Conservation (phyloP, 805 yeast genomes). For the Myxozyma monticola region DNA sequence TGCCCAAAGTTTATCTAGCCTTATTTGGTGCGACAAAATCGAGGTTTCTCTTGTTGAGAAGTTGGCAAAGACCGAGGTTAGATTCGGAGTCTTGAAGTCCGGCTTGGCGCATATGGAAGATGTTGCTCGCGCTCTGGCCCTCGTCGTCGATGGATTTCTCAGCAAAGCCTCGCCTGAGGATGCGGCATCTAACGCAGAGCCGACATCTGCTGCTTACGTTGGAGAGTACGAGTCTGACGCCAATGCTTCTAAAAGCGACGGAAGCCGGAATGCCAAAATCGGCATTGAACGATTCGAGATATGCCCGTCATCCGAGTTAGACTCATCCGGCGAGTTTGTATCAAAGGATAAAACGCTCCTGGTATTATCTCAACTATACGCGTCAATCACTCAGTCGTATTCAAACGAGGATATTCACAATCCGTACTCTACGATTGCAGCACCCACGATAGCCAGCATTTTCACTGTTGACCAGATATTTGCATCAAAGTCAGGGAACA, state of each 20-base stretch:
- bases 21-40: conserved; percentile 24
- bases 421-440: conserved; percentile 8
- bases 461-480: conserved; percentile 9
- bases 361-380: conserved; percentile 3
- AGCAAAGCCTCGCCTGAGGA: conserved; percentile 2
- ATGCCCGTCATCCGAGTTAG: conserved; percentile 10
- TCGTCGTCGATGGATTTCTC: conserved; percentile 13
- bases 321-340: conserved; percentile 6
- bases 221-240: conserved; percentile 3
- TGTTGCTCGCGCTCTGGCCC: conserved; percentile 14
- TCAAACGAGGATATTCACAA: conserved; percentile 11
- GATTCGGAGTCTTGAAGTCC: conserved; percentile 8
- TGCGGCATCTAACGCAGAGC: background rate
- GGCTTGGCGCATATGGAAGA: conserved; percentile 24
- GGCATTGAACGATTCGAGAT: conserved; percentile 14
- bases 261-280: conserved; percentile 13
- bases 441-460: conserved; percentile 12
- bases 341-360: conserved; percentile 3
- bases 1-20: conserved; percentile 2
- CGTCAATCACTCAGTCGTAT: conserved; percentile 17
- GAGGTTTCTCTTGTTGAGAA: conserved; percentile 6
- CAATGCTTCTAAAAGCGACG: background rate
- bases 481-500: conserved; percentile 4
- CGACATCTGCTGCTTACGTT: conserved; percentile 11
- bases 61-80: conserved; percentile 8